These are phyloP conservation scores for Takashimella koratensis DNA, from an alignment of 1,284 basidiomycete genomes.

Conservation along the genomic window DNA sequence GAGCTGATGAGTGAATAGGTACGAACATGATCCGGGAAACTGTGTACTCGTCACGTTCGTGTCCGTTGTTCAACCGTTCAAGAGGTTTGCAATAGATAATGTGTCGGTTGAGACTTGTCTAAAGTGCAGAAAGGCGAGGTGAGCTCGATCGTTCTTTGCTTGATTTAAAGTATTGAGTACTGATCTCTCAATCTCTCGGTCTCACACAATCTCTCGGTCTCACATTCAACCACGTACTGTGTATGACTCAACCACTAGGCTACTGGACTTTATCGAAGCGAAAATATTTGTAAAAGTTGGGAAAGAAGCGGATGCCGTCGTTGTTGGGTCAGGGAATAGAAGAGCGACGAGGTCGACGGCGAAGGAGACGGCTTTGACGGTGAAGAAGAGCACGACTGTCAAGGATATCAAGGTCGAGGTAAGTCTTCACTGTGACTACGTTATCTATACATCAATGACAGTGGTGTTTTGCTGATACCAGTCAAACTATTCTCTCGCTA, in stretches of 20 bases:
- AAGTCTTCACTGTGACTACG: not conserved
- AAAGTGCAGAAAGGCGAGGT: constrained; percentile 11
- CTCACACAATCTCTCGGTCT: too few relatives aligned
- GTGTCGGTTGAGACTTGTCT: constrained; percentile 11
- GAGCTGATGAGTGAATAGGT: constrained; percentile 6
- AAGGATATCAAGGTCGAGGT: constrained; percentile 31
- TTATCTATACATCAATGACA: not conserved
- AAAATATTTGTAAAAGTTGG: not conserved
- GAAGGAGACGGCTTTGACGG: constrained; percentile 10
- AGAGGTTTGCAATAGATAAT: not conserved
- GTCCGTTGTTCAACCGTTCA: not conserved
- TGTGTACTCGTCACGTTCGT: constrained; percentile 19
- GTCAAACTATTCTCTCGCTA: not conserved
- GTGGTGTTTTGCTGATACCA: not conserved
- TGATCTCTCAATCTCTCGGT: too few relatives aligned
- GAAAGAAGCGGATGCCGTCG: not conserved
- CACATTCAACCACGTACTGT: too few relatives aligned
- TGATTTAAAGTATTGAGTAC: too few relatives aligned
- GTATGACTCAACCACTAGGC: constrained; percentile 8
- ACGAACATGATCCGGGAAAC: constrained; percentile 15
- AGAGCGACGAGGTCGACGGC: constrained; percentile 1
- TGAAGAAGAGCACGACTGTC: constrained; percentile 25
- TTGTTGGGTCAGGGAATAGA: not conserved
- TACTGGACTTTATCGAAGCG: constrained; percentile 11
- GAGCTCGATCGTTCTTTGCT: too few relatives aligned